These are phyloP conservation scores for Paramyrothecium sp. DNA, from an alignment of 2,329 filamentous ascomycete genomes.

Conservation along the genomic window DNA sequence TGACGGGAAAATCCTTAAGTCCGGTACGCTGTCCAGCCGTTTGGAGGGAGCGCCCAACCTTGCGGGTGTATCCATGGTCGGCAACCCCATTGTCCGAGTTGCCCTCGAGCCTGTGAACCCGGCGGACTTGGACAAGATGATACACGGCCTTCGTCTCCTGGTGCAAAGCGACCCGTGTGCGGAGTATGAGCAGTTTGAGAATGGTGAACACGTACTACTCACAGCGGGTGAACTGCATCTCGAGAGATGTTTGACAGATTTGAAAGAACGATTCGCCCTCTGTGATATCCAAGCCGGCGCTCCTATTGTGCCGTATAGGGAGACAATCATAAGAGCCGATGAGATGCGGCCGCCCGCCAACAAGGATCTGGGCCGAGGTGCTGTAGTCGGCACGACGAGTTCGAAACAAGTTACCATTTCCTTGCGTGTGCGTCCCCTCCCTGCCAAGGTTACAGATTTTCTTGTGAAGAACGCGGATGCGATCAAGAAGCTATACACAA, in stretches of 20 bases:
- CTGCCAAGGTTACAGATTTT: slow-evolving; percentile 77
- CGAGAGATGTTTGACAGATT: slow-evolving; percentile 88
- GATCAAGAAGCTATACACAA: slow-evolving; percentile 76
- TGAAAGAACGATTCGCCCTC: slow-evolving; percentile 86
- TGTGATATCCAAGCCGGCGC: slow-evolving; percentile 94
- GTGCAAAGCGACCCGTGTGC: slow-evolving; percentile 96
- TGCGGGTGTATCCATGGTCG: slow-evolving; percentile 76
- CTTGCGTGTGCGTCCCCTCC: slow-evolving; percentile 76
- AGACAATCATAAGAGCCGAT: slow-evolving; percentile 81
- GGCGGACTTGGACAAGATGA: slow-evolving; percentile 91
- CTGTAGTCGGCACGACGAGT: slow-evolving; percentile 70
- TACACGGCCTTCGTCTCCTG: slow-evolving; percentile 78
- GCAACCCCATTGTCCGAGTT: slow-evolving; percentile 91
- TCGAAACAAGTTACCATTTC: slow-evolving; percentile 84
- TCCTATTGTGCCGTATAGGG: slow-evolving; percentile 92
- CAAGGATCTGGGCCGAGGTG: slow-evolving; percentile 82
- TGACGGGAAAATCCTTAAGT: slow-evolving; percentile 92
- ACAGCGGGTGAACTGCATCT: slow-evolving; percentile 94
- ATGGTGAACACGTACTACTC: slow-evolving; percentile 90
- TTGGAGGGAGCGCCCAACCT: slow-evolving; percentile 86
- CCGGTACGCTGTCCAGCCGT: slow-evolving; percentile 87
- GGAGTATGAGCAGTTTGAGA: slow-evolving; percentile 89
- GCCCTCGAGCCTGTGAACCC: slow-evolving; percentile 93
- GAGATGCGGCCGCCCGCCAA: slow-evolving; percentile 92
- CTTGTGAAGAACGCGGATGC: slow-evolving; percentile 75